Conservation (phyloP, 352 stramenopile genomes). For the Peronospora destructor region DNA sequence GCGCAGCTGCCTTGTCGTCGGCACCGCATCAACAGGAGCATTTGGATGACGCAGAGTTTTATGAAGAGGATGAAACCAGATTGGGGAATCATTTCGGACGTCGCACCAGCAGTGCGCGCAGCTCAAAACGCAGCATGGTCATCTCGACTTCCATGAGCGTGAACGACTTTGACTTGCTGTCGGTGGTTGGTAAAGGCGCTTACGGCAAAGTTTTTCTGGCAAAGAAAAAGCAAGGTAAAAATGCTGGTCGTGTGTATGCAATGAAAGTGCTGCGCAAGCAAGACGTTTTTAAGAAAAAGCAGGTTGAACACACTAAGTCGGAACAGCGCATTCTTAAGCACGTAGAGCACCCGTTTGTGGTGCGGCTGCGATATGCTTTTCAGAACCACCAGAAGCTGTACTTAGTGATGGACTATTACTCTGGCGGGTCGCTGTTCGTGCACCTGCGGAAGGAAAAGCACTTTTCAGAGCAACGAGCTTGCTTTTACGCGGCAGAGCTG, state of each 20-base stretch:
- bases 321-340: conserved; percentile 86
- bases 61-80: conserved; percentile 30
- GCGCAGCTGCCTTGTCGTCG: conserved; percentile 44
- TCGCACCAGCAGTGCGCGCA: conserved; percentile 34
- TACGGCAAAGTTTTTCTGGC: conserved; percentile 85
- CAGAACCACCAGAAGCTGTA: conserved; percentile 87
- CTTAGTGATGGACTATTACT: conserved; percentile 88
- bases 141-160: conserved; percentile 76
- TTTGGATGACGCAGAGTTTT: conserved; percentile 70
- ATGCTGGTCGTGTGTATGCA: conserved; percentile 73
- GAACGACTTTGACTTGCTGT: conserved; percentile 83
- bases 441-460: conserved; percentile 74
- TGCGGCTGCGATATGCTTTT: conserved; percentile 82
- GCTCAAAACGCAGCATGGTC: conserved; percentile 64
- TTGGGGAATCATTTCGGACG: conserved; percentile 22
- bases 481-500: conserved; percentile 85
- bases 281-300: conserved; percentile 81
- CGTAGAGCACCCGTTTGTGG: conserved; percentile 85
- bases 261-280: conserved; percentile 87
- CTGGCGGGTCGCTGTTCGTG: conserved; percentile 77
- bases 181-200: conserved; percentile 80
- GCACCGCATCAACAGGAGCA: conserved; percentile 48
- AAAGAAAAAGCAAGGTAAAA: conserved; percentile 68
- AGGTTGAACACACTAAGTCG: conserved; percentile 84
- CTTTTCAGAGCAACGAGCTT: conserved; percentile 57